A percentile compares a stretch with the other conserved stretches of the same genome.
Evolutionary conservation across 2,329 filamentous ascomycete species (phyloP).

Genomic region (Pyrenophora tritici-repentis): DNA sequence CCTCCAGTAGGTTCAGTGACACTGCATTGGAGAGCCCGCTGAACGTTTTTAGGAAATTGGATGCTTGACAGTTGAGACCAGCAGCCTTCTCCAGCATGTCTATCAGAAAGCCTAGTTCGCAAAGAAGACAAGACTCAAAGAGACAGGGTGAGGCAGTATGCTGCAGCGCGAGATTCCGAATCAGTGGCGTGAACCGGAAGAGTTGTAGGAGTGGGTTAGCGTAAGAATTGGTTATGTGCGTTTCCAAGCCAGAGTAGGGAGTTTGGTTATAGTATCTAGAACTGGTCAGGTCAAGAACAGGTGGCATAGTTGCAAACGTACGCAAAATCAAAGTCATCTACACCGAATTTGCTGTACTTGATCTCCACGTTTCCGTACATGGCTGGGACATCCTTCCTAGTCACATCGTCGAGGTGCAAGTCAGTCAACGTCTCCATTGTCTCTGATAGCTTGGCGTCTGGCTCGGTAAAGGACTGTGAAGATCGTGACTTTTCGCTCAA

Average conservation of each 20-base stretch:
- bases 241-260: conserved; percentile 87
- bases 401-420: conserved; percentile 69
- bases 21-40: conserved; percentile 79
- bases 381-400: conserved; percentile 79
- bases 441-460: conserved; percentile 43
- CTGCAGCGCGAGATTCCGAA: conserved; percentile 85
- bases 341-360: conserved; percentile 97
- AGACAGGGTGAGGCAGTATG: conserved; percentile 87
- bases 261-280: conserved; percentile 91
- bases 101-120: conserved; percentile 92
- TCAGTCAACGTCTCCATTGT: conserved; percentile 72
- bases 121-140: conserved; percentile 82
- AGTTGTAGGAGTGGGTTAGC: conserved; percentile 91
- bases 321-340: conserved; percentile 99
- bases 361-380: conserved; percentile 96
- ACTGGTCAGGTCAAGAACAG: conserved; percentile 5
- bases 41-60: conserved; percentile 89
- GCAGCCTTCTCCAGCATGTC: conserved; percentile 98
- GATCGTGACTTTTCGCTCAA: conserved; percentile 90
- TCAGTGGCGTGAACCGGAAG: conserved; percentile 84
- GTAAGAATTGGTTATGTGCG: conserved; percentile 95
- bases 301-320: conserved; percentile 48
- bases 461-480: conserved; percentile 41
- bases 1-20: conserved; percentile 81
- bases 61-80: conserved; percentile 92